phyloP scores from a whole-genome alignment of 2,329 filamentous ascomycete genomes.

The Sarocladium oryzae region DNA sequence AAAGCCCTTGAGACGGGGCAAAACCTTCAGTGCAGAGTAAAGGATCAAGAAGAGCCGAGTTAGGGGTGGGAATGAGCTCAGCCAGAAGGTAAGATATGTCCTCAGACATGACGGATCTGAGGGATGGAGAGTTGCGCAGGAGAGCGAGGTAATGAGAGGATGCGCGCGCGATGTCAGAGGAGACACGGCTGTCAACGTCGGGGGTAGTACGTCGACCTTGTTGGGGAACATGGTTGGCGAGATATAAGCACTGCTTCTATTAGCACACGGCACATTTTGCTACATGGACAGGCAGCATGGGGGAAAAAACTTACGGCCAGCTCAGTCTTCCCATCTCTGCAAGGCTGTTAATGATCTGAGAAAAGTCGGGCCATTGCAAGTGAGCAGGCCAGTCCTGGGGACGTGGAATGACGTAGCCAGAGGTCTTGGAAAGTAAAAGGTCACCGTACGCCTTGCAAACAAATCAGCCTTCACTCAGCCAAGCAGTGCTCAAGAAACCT shows the following conservation, averaged over 20 bases:
- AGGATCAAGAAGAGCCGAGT: constrained; percentile 71
- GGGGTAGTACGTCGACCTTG: constrained; percentile 57
- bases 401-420: constrained; percentile 69
- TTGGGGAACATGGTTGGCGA: constrained; percentile 82
- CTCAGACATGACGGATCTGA: constrained; percentile 80
- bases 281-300: too few relatives aligned
- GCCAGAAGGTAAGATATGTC: constrained; percentile 82
- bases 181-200: constrained; percentile 59
- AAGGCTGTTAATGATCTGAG: constrained; percentile 73
- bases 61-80: constrained; percentile 72
- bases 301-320: constrained; percentile 79
- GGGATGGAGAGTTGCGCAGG: constrained; percentile 85
- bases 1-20: constrained; percentile 62
- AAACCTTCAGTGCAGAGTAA: constrained; percentile 60
- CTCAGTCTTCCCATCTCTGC: constrained; percentile 72
- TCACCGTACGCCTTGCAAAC: constrained; percentile 31
- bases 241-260: constrained; percentile 55
- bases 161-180: constrained; percentile 81
- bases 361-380: constrained; percentile 67
- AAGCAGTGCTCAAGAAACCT: constrained; percentile 23
- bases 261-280: constrained; percentile 12
- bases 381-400: constrained; percentile 61
- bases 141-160: constrained; percentile 76
- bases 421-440: constrained; percentile 63
- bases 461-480: not conserved